phyloP scores from a whole-genome alignment of 1,139 yeast genomes.

The Scheffersomyces parashehatae region DNA sequence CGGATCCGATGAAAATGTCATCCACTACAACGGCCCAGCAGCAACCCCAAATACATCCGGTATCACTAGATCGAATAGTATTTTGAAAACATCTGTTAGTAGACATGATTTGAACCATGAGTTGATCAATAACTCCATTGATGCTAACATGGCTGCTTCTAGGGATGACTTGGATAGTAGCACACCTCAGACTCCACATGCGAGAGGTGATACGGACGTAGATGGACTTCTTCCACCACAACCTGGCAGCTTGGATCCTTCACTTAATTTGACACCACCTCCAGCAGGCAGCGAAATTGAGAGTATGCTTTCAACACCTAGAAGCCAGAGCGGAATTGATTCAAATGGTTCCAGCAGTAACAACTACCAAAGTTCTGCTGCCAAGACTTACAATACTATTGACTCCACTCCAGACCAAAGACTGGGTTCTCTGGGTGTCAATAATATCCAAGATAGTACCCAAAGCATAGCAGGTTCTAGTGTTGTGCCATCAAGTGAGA shows the following conservation, averaged over 20 bases:
- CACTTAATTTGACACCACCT: too few relatives aligned
- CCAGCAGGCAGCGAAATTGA: too few relatives aligned
- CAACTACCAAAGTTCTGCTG: too few relatives aligned
- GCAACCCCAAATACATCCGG: slow-evolving; percentile 11
- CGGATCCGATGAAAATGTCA: slow-evolving; percentile 49
- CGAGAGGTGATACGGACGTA: not conserved
- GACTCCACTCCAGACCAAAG: not conserved
- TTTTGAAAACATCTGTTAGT: slow-evolving; percentile 42
- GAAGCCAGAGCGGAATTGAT: too few relatives aligned
- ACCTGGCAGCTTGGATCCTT: too few relatives aligned
- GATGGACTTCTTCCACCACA: not conserved
- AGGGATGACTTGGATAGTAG: not conserved
- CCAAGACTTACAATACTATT: too few relatives aligned
- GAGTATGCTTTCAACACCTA: too few relatives aligned
- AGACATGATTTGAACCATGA: slow-evolving; percentile 14
- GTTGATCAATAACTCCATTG: slow-evolving; percentile 10
- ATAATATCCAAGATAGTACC: too few relatives aligned
- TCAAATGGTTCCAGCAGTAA: too few relatives aligned
- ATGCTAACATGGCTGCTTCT: slow-evolving; percentile 1
- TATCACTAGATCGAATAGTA: slow-evolving; percentile 50
- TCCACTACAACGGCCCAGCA: slow-evolving; percentile 30
- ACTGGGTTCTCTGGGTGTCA: too few relatives aligned
- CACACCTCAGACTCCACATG: not conserved
- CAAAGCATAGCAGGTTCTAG: too few relatives aligned
- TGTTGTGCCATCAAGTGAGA: too few relatives aligned